Percentiles rank a stretch among this genome's conserved stretches.
These are phyloP conservation scores for Apiospora aurea DNA, from an alignment of 2,329 filamentous ascomycete genomes.

Conservation along the genomic window DNA sequence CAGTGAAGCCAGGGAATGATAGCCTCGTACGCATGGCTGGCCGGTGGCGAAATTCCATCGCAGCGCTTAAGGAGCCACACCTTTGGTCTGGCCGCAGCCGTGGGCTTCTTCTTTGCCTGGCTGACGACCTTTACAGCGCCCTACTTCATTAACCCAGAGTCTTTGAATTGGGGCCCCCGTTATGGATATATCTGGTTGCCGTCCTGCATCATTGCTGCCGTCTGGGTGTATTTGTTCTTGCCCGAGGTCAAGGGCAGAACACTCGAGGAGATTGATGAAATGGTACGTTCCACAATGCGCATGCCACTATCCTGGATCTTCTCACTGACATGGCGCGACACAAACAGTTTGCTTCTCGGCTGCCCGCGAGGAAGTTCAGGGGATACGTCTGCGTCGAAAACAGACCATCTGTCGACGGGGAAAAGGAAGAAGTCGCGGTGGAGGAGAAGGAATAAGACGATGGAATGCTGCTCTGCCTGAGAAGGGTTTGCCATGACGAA, in stretches of 20 bases:
- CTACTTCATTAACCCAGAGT: conserved; percentile 60
- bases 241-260: conserved; percentile 56
- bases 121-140: conserved; percentile 59
- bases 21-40: conserved; percentile 58
- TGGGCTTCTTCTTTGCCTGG: conserved; percentile 59
- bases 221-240: conserved; percentile 51
- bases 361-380: conserved; percentile 35
- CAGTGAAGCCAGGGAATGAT: conserved; percentile 47
- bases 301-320: not conserved
- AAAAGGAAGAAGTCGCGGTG: conserved; percentile 14
- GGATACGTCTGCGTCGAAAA: conserved; percentile 32
- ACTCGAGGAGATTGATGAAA: conserved; percentile 56
- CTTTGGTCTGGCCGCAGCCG: conserved; percentile 55
- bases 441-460: conserved; percentile 21
- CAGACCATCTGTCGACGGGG: not conserved
- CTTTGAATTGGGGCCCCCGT: conserved; percentile 58
- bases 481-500: not conserved
- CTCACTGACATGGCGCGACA: not conserved
- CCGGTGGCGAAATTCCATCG: conserved; percentile 59
- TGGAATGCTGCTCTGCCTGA: not conserved
- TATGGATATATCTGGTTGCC: conserved; percentile 60
- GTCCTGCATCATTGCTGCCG: conserved; percentile 35
- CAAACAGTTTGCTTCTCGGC: conserved; percentile 34
- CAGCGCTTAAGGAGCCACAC: conserved; percentile 60
- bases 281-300: conserved; percentile 39